Evolutionary conservation across 2,329 filamentous ascomycete species (phyloP), one percentile per base, ranked within the genome.

Genomic region (Byssochlamys sp.): DNA sequence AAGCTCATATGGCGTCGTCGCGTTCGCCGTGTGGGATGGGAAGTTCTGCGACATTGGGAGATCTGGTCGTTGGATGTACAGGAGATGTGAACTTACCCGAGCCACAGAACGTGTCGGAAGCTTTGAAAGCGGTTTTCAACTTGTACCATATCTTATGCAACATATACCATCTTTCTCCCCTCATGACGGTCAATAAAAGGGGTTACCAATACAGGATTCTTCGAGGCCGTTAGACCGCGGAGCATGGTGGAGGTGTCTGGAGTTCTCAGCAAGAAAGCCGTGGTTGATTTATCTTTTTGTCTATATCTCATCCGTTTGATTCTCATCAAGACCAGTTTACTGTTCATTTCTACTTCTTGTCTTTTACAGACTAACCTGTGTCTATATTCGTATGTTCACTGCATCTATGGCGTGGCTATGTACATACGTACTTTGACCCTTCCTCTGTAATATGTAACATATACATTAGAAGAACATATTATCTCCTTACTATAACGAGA

Each of bases 11-110:
- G 69, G 62, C 66, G 67, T 56, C 68, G 75, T 19, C 63, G 62
- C 10, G 63, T 75, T 26, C 67, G 67, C 6, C 68, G 71, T 25
- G 71, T 74, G 6, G 67, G 68, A 4, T 75, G 73, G 71, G 72
- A 76, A 4, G 70, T 73, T 4, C 61, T 77, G 12, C 69, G 72
- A 55, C 60, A 74, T 49, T 76, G 74, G 69, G 75, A 76, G 57
- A 73, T 77, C 19, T 77, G 74, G 74, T 70, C 67, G 6, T 63
- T 76, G 59, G 75, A 77, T 62, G 63, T 69, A 5, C 69, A 73
- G 62, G 74, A 77, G 53, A 64, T 71, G 56, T 72, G 56, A 61
- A 19, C 39, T 45, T 14, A n/a, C 19, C 39, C 9, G 39, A 7
- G n/a, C 29, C 29, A 31, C 39, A 19, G 7, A 9, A 9, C n/a